Conservation (phyloP, 768 basidiomycete genomes). For the Auriscalpium microsporum region DNA sequence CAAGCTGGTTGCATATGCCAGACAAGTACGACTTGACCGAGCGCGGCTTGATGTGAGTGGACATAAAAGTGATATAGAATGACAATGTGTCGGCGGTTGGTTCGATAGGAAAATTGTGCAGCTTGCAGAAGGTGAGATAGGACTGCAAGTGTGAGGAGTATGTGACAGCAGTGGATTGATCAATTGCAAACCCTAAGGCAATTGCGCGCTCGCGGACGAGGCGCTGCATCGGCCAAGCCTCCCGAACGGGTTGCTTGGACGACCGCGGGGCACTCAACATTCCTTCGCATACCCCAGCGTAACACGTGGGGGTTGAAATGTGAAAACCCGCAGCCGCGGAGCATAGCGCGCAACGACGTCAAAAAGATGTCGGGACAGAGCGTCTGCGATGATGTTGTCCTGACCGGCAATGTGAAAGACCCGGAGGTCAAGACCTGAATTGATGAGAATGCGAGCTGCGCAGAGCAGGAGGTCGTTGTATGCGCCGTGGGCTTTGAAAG, state of each 20-base stretch:
- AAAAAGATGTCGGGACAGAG: slow-evolving; percentile 8
- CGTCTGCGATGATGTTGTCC: slow-evolving; percentile 18
- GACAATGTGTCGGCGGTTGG: slow-evolving; percentile 31
- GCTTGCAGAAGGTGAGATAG: slow-evolving; percentile 27
- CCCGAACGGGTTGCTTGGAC: slow-evolving; percentile 25
- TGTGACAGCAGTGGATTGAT: slow-evolving; percentile 12
- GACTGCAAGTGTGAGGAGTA: slow-evolving; percentile 31
- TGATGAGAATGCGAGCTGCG: slow-evolving; percentile 11
- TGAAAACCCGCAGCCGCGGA: not conserved
- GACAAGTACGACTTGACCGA: slow-evolving; percentile 30
- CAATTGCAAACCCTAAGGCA: slow-evolving; percentile 25
- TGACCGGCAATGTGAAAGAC: slow-evolving; percentile 20
- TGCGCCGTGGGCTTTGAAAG: slow-evolving; percentile 6
- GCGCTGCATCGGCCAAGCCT: slow-evolving; percentile 28
- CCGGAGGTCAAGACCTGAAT: slow-evolving; percentile 7
- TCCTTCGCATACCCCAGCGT: slow-evolving; percentile 18
- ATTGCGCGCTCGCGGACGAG: slow-evolving; percentile 25
- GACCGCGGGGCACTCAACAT: slow-evolving; percentile 9
- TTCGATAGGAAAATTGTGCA: slow-evolving; percentile 25
- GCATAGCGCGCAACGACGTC: not conserved
- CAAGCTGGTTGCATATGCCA: slow-evolving; percentile 28
- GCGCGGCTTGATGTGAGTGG: slow-evolving; percentile 26
- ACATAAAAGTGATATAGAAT: slow-evolving; percentile 29
- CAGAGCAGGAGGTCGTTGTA: slow-evolving; percentile 15
- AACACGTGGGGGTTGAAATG: slow-evolving; percentile 15